Evolutionary conservation across 1,139 yeast genomes (phyloP).

Genomic region (Arxiozyma heterogenica): DNA sequence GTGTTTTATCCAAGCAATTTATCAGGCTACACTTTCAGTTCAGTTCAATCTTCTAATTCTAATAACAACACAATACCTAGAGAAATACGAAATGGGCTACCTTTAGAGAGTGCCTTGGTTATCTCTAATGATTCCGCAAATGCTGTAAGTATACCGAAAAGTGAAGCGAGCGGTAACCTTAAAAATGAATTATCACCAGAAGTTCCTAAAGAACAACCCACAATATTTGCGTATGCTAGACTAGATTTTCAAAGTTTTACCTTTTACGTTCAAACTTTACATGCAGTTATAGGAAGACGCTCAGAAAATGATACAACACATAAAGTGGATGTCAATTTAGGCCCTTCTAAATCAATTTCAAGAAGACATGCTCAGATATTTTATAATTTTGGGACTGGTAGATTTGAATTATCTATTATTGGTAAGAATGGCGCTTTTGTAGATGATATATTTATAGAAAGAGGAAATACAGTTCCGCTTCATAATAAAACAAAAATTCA

Average conservation of each 20-base stretch:
- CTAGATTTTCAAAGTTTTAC: slow-evolving; percentile 87
- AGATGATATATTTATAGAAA: slow-evolving; percentile 76
- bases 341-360: slow-evolving; percentile 84
- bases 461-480: slow-evolving; percentile 82
- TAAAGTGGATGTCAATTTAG: slow-evolving; percentile 84
- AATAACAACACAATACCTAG: neutral
- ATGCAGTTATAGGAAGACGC: slow-evolving; percentile 82
- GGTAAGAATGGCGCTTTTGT: slow-evolving; percentile 97
- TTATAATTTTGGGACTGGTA: slow-evolving; percentile 88
- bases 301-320: slow-evolving; percentile 57
- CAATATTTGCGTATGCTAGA: slow-evolving; percentile 88
- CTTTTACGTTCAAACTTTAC: slow-evolving; percentile 91
- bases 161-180: neutral
- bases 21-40: neutral
- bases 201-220: slow-evolving; percentile 33
- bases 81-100: neutral
- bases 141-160: neutral
- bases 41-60: neutral
- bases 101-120: neutral
- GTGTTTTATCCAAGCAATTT: slow-evolving; percentile 17
- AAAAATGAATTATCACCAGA: slow-evolving; percentile 2
- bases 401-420: slow-evolving; percentile 79
- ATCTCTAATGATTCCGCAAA: neutral
- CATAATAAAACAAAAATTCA: slow-evolving; percentile 77
- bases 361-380: slow-evolving; percentile 90